Percentiles rank a stretch among this genome's conserved stretches.
Evolutionary conservation across 108 stramenopile species (phyloP).

Genomic region (Mediolabrus comicus): DNA sequence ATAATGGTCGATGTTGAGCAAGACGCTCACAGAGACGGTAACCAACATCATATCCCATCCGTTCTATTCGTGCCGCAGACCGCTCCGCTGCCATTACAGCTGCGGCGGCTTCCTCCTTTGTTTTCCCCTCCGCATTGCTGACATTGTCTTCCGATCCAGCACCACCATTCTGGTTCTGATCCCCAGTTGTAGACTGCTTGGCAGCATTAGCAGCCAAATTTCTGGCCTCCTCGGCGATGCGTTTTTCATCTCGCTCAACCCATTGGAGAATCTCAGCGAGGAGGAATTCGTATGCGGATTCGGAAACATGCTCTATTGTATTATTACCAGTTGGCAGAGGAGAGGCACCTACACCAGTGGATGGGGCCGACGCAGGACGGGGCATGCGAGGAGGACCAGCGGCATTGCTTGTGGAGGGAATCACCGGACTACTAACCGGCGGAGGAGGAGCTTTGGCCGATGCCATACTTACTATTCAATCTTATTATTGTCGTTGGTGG

Average conservation of each 20-base stretch:
- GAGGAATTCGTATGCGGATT: slow-evolving; percentile 76
- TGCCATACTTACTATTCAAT: background rate
- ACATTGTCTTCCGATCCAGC: background rate
- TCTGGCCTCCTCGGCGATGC: slow-evolving; percentile 24
- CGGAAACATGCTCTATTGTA: slow-evolving; percentile 61
- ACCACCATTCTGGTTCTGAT: background rate
- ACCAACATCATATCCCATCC: slow-evolving; percentile 92
- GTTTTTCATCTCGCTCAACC: slow-evolving; percentile 60
- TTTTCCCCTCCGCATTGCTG: background rate
- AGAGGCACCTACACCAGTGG: slow-evolving; percentile 2
- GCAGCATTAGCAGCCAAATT: slow-evolving; percentile 23
- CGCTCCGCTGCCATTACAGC: slow-evolving; percentile 65
- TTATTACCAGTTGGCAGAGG: background rate
- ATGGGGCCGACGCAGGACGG: slow-evolving; percentile 19
- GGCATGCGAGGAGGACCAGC: slow-evolving; percentile 5
- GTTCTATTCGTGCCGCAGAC: slow-evolving; percentile 83
- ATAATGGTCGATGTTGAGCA: slow-evolving; percentile 68
- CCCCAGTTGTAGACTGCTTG: background rate
- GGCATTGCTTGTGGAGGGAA: slow-evolving; percentile 8
- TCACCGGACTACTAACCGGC: background rate
- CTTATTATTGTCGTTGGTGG: background rate
- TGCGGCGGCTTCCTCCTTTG: slow-evolving; percentile 18
- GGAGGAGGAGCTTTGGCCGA: slow-evolving; percentile 1
- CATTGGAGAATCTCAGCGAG: slow-evolving; percentile 72
- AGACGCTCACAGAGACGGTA: slow-evolving; percentile 88